These are phyloP conservation scores for Tylopilus sp. DNA, from an alignment of 768 basidiomycete genomes.

Conservation along the genomic window DNA sequence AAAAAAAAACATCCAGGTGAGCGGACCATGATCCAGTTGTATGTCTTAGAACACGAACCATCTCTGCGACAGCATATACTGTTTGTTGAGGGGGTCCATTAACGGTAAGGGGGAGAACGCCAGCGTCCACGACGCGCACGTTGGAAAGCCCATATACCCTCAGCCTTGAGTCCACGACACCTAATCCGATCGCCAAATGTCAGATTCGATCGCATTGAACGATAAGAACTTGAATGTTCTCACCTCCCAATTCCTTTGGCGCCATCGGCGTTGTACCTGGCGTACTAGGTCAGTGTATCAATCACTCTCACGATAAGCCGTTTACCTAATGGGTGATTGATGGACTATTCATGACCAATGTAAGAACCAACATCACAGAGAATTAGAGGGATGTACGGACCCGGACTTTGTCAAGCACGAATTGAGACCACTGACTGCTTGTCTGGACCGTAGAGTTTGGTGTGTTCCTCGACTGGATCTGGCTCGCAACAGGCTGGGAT, in stretches of 20 bases:
- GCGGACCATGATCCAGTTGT: neutral
- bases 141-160: neutral
- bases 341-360: neutral
- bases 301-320: neutral
- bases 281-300: neutral
- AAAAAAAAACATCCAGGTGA: neutral
- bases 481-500: neutral
- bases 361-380: neutral
- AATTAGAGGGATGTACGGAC: neutral
- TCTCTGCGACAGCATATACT: neutral
- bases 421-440: neutral
- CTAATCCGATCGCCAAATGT: neutral
- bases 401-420: neutral
- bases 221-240: neutral
- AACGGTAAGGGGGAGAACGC: neutral
- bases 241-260: neutral
- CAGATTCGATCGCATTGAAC: neutral
- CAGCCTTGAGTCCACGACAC: neutral
- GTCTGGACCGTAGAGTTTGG: neutral
- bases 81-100: neutral
- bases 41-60: neutral
- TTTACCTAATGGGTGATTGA: neutral
- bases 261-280: slow-evolving; percentile 3
- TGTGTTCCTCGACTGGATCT: neutral
- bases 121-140: neutral